phyloP scores from a whole-genome alignment of 148 eudicot genomes.

The Rhododendron kiyosumense region DNA sequence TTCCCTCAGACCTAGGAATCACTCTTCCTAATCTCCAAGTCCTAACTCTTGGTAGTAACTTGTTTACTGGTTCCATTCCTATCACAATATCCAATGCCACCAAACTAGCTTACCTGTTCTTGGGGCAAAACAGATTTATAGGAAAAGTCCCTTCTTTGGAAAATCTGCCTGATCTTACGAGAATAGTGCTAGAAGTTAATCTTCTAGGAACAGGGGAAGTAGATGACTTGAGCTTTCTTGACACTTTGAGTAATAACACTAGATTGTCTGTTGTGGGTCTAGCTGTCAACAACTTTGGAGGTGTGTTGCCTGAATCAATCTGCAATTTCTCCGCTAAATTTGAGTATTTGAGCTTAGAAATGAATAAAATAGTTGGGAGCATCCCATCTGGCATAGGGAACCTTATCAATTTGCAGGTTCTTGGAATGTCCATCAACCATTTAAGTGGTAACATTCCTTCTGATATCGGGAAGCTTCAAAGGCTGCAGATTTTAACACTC shows the following conservation, averaged over 20 bases:
- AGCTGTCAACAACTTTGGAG: background rate
- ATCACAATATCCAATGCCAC: background rate
- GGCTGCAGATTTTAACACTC: too few species aligned
- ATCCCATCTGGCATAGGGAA: too few species aligned
- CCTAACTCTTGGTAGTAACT: background rate
- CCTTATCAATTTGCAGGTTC: too few species aligned
- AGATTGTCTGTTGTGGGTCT: background rate
- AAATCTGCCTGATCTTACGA: background rate
- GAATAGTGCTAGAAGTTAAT: fast-evolving
- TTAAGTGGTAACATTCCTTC: too few species aligned
- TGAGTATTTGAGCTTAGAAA: fast-evolving
- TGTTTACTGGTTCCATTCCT: background rate
- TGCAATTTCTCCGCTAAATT: background rate
- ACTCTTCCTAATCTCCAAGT: background rate
- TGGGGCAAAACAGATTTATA: background rate
- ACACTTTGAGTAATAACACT: background rate
- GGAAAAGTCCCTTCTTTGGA: background rate
- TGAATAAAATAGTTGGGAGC: background rate
- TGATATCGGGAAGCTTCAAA: too few species aligned
- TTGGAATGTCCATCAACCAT: too few species aligned
- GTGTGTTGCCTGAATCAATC: background rate
- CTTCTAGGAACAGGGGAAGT: background rate
- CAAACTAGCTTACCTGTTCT: background rate
- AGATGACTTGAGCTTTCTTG: background rate
- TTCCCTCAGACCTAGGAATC: background rate